A percentile compares a stretch with the other conserved stretches of the same genome.
Conservation (phyloP, 2,329 filamentous ascomycete species). For the Cercospora citrullina region DNA sequence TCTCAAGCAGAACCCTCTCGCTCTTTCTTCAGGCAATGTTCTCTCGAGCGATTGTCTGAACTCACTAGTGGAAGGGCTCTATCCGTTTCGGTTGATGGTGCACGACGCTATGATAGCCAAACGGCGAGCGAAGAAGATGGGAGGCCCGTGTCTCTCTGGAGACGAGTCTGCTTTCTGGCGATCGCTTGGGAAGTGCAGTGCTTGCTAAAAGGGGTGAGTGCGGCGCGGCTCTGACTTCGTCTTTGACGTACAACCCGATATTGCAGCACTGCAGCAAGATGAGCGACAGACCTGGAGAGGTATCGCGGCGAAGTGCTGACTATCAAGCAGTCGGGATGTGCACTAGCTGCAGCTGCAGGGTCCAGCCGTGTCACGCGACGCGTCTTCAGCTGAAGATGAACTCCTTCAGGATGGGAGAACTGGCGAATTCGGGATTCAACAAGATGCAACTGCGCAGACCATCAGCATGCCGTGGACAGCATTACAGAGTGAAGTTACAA, state of each 20-base stretch:
- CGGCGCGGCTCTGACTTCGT: neutral
- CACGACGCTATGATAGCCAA: too few relatives aligned
- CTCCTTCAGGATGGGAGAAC: slow-evolving; percentile 85
- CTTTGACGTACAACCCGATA: neutral
- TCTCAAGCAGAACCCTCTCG: neutral
- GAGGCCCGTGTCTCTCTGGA: too few relatives aligned
- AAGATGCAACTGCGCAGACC: slow-evolving; percentile 70
- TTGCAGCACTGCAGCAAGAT: neutral
- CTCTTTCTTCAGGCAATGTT: neutral
- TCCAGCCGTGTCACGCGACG: neutral
- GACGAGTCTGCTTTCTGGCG: too few relatives aligned
- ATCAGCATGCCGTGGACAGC: slow-evolving; percentile 11
- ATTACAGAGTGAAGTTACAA: slow-evolving; percentile 21
- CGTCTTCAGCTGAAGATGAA: slow-evolving; percentile 65
- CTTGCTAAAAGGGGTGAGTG: neutral
- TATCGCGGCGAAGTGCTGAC: neutral
- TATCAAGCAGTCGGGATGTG: neutral
- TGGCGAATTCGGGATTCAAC: slow-evolving; percentile 89
- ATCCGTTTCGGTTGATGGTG: too few relatives aligned
- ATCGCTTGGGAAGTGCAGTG: neutral
- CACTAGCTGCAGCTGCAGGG: neutral
- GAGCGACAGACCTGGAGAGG: neutral
- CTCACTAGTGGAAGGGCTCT: neutral
- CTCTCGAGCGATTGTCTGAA: neutral
- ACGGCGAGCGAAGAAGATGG: too few relatives aligned